Percentiles rank a stretch among this genome's conserved stretches.
These are phyloP conservation scores for Phlebiopsis gigantea DNA, from an alignment of 768 basidiomycete species.

Conservation along the genomic window DNA sequence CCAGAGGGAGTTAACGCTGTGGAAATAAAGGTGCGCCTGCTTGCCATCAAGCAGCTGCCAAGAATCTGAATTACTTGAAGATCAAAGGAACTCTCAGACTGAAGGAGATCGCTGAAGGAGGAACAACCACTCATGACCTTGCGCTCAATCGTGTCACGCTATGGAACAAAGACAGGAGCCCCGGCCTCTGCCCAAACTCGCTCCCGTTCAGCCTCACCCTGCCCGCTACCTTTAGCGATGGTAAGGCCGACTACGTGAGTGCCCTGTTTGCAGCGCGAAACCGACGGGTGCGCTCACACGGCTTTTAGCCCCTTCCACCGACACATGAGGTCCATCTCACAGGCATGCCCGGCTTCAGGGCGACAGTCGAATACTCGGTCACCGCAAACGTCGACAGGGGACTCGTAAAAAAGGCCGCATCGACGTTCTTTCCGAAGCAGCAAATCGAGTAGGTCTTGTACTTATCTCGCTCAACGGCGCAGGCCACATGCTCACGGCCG, in stretches of 20 bases:
- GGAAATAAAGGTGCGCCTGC: conserved; percentile 51
- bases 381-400: conserved; percentile 47
- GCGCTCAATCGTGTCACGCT: conserved; percentile 48
- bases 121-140: conserved; percentile 44
- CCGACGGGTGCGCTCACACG: neutral
- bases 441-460: conserved; percentile 7
- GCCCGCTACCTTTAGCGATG: conserved; percentile 52
- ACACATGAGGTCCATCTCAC: conserved; percentile 62
- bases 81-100: conserved; percentile 56
- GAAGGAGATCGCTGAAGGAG: conserved; percentile 65
- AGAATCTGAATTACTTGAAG: conserved; percentile 27
- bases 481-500: neutral
- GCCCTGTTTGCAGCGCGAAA: neutral
- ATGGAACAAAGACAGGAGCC: conserved; percentile 48
- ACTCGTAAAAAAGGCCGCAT: conserved; percentile 34
- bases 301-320: conserved; percentile 58
- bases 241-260: conserved; percentile 55
- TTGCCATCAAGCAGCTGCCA: neutral
- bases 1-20: conserved; percentile 52
- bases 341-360: conserved; percentile 69
- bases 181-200: conserved; percentile 42
- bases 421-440: neutral
- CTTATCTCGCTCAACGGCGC: neutral
- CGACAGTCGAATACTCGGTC: conserved; percentile 59
- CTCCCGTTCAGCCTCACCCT: conserved; percentile 52